Conservation (phyloP, 1,284 basidiomycete species). For the Ganoderma lingzhi region DNA sequence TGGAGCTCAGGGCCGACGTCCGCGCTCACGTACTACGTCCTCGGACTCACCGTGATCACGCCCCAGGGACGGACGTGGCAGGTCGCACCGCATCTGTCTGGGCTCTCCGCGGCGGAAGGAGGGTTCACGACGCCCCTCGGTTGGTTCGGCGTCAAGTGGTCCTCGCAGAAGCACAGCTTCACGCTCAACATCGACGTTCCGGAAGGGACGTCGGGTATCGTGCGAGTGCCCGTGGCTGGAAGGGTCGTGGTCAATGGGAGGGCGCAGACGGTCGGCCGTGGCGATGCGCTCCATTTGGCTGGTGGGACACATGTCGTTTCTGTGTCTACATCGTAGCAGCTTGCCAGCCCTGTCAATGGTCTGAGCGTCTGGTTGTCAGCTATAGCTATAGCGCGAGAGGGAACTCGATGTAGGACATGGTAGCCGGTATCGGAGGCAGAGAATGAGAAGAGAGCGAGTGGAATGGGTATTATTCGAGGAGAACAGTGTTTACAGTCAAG, state of each 20-base stretch:
- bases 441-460: too few relatives aligned
- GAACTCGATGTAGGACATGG: too few relatives aligned
- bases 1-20: slow-evolving; percentile 47
- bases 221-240: slow-evolving; percentile 44
- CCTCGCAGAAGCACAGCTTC: slow-evolving; percentile 31
- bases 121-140: slow-evolving; percentile 52
- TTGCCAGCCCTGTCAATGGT: background rate
- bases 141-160: slow-evolving; percentile 51
- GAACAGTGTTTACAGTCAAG: too few relatives aligned
- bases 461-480: too few relatives aligned
- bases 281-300: slow-evolving; percentile 16
- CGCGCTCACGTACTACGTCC: slow-evolving; percentile 52
- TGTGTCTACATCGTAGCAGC: slow-evolving; percentile 12
- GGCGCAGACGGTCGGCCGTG: slow-evolving; percentile 1
- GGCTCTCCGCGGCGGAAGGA: slow-evolving; percentile 48
- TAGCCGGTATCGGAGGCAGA: too few relatives aligned
- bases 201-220: slow-evolving; percentile 43
- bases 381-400: too few relatives aligned
- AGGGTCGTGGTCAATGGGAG: slow-evolving; percentile 40
- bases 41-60: slow-evolving; percentile 50
- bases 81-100: slow-evolving; percentile 51
- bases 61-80: slow-evolving; percentile 50
- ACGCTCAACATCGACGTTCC: slow-evolving; percentile 43
- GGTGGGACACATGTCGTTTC: slow-evolving; percentile 29
- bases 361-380: background rate